These are phyloP conservation scores for Iris macrosiphon DNA, from an alignment of 106 monocot species.

Conservation along the genomic window DNA sequence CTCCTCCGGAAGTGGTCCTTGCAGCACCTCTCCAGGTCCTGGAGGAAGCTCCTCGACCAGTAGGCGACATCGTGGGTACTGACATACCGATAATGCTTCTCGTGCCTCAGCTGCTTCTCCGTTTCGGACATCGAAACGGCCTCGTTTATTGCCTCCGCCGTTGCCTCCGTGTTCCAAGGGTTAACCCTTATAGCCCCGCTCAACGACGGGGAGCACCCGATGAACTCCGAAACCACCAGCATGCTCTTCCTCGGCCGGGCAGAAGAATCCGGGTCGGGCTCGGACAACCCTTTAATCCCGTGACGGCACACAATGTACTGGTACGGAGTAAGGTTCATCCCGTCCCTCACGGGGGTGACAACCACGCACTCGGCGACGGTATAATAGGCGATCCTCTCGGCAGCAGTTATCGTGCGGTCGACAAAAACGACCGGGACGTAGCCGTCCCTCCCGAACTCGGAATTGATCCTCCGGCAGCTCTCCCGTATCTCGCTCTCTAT, in stretches of 20 bases:
- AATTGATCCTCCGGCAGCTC: constrained; percentile 76
- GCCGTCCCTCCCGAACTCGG: constrained; percentile 31
- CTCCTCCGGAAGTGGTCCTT: constrained; percentile 57
- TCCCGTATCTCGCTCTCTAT: constrained; percentile 59
- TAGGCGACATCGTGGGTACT: constrained; percentile 67
- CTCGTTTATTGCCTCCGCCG: constrained; percentile 57
- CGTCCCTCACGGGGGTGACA: constrained; percentile 67
- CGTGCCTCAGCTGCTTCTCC: constrained; percentile 62
- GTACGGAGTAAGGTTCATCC: constrained; percentile 89
- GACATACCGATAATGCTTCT: constrained; percentile 63
- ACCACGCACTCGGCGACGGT: constrained; percentile 75
- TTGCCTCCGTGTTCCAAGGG: constrained; percentile 57
- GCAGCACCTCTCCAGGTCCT: constrained; percentile 62
- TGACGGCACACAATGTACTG: constrained; percentile 78
- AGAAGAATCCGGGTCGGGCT: constrained; percentile 5
- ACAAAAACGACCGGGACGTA: constrained; percentile 76
- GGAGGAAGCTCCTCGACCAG: constrained; percentile 58
- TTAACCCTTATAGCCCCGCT: constrained; percentile 61
- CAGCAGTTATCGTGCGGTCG: constrained; percentile 40
- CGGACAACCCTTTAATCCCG: constrained; percentile 26
- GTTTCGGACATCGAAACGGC: constrained; percentile 35
- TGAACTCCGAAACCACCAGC: constrained; percentile 67
- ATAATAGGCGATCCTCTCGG: constrained; percentile 68
- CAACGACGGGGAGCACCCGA: constrained; percentile 67
- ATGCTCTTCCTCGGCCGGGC: constrained; percentile 45